Base-by-base conservation (phyloP, 2,329 filamentous ascomycete genomes). In the Fulvia fulva region DNA sequence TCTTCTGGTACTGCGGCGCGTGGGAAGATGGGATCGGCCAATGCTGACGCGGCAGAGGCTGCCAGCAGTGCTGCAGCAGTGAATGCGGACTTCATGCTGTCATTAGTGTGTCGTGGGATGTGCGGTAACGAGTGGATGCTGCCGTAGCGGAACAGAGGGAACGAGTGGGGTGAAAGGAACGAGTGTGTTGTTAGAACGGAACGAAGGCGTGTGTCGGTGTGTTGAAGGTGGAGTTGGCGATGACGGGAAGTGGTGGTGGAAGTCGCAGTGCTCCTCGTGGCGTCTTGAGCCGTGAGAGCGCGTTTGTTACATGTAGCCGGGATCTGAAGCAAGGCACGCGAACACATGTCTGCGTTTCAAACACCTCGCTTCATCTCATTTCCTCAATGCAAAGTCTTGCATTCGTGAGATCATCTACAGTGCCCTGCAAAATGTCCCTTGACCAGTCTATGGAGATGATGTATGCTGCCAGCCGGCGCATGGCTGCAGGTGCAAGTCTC, bases 1-100 rank as follows among this genome's bases (percentile, higher is more conserved):
- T 44, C 34, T 5, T 44, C 47, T 46, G 23, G 41, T 16, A 54
- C 19, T 9, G 52, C 52, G 22, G 52, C 26, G 23, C 37, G 37
- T 25, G 34, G 4, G 8, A 41, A 46, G 34, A 34, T 47, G 1
- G 30, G 16, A 23, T 43, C 28, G 26, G 57, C 57, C 52, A 51
- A 32, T 8, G 52, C 34, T 22, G 37, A 46, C n/a, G 32, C 37
- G 34, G 43, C 57, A 22, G 37, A 22, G 47, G 47, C 52, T 12
- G 53, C 47, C 25, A 59, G 46, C 6, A 30, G n/a, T 8, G 52
- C 53, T 11, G 52, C 52, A 28, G 34, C 22, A 19, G 23, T 26
- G 50, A 55, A 12, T 25, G 51, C n/a, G 19, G 57, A 55, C 51
- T 55, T 52, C 52, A 55, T 59, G 16, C 25, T 54, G 55, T 34